Conservation (phyloP, 2,329 filamentous ascomycete genomes). For the Fonsecaea monophora region DNA sequence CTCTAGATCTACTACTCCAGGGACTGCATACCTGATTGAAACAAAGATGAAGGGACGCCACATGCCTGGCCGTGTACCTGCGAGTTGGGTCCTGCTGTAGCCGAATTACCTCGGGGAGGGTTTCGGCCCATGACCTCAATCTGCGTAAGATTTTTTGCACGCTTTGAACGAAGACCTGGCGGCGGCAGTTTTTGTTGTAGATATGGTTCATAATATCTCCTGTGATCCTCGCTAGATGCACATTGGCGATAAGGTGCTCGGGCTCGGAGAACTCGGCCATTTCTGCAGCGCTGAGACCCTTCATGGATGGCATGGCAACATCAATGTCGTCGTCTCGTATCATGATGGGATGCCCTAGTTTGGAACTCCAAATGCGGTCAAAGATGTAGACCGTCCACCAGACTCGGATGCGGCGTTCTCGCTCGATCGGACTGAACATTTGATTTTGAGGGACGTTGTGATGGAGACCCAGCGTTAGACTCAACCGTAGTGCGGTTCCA, state of each 20-base stretch:
- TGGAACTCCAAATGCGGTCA: conserved; percentile 59
- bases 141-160: conserved; percentile 59
- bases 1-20: too few species aligned
- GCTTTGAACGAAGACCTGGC: conserved; percentile 55
- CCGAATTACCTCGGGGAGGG: conserved; percentile 55
- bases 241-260: conserved; percentile 44
- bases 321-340: conserved; percentile 63
- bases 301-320: conserved; percentile 45
- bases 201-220: conserved; percentile 53
- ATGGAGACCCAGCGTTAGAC: conserved; percentile 11
- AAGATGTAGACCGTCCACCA: conserved; percentile 65
- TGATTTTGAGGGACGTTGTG: not conserved
- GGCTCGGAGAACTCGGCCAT: conserved; percentile 58
- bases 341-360: conserved; percentile 61
- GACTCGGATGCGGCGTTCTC: conserved; percentile 10
- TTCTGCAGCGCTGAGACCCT: conserved; percentile 53
- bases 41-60: conserved; percentile 59
- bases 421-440: conserved; percentile 7
- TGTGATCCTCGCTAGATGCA: conserved; percentile 59
- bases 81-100: conserved; percentile 44
- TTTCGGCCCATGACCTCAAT: conserved; percentile 58
- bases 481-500: conserved; percentile 9
- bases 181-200: conserved; percentile 55
- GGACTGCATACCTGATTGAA: conserved; percentile 50
- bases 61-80: conserved; percentile 44